A percentile compares a stretch with the other conserved stretches of the same genome.
phyloP scores from a whole-genome alignment of 768 basidiomycete species.

The Tulasnella sp. region DNA sequence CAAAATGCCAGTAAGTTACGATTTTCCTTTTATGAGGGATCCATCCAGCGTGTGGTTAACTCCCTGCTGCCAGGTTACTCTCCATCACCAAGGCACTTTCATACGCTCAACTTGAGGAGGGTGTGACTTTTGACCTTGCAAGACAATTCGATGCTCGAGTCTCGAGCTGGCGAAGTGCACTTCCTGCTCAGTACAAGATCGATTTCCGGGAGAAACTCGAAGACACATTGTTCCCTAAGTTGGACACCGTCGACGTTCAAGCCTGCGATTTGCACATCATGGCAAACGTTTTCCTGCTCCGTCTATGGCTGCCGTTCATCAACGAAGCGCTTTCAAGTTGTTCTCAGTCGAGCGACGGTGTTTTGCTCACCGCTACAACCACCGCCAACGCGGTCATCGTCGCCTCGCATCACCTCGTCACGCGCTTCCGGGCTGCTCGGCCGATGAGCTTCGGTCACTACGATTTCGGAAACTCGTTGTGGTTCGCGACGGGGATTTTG shows the following conservation, averaged over 20 bases:
- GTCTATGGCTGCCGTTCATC: constrained; percentile 64
- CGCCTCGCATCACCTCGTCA: constrained; percentile 33
- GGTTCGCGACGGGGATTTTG: constrained; percentile 64
- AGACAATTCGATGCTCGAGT: constrained; percentile 56
- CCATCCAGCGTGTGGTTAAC: background rate
- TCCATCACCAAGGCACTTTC: constrained; percentile 52
- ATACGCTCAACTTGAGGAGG: background rate
- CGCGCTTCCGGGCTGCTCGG: constrained; percentile 45
- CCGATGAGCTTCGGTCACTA: constrained; percentile 45
- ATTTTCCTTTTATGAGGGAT: background rate
- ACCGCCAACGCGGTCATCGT: constrained; percentile 64
- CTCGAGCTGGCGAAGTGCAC: constrained; percentile 48
- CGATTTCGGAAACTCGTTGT: constrained; percentile 57
- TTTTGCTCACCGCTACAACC: constrained; percentile 49
- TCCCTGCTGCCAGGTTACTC: constrained; percentile 35
- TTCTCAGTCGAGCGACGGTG: background rate
- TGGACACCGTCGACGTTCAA: constrained; percentile 46
- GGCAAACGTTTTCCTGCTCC: constrained; percentile 59
- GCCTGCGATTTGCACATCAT: constrained; percentile 59
- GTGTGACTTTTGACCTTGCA: constrained; percentile 60
- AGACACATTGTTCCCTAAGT: constrained; percentile 33
- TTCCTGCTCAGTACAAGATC: constrained; percentile 51
- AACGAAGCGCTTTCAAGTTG: constrained; percentile 35
- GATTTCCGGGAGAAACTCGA: constrained; percentile 39
- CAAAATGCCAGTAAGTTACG: constrained; percentile 56